Evolutionary conservation across 208 protist genomes (phyloP), one percentile per base, ranked within the genome.

Genomic region (Trypanosoma rangeli): DNA sequence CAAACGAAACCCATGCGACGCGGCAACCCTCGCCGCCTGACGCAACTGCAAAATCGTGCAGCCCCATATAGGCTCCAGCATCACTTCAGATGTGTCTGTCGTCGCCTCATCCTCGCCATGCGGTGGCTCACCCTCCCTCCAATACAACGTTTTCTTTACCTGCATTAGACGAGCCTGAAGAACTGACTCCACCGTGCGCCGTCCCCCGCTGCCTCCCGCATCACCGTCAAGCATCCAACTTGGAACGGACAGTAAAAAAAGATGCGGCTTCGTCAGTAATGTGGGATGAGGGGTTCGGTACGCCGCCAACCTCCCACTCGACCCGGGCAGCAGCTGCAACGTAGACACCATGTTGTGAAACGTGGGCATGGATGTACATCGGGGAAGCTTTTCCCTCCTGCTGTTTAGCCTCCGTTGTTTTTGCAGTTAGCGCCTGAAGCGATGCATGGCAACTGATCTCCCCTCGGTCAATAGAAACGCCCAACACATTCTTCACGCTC

Each of bases 181-280:
- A 39, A 76, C 39, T 0, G 26, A 26, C 63, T 76, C 70, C 53
- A 67, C 55, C 1, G 53, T 46, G 62, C 50, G n/a, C 20, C 44
- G 9, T 7, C 13, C 31, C 13, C 28, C 35, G 54, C 52, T 28
- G 48, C 31, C 26, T 28, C 60, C 46, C 5, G 20, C 44, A 3
- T 52, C 55, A 33, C 28, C 10, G 5, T 58, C n/a, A 56, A 73
- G 66, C 5, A 61, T 4, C 31, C 57, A 5, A 52, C 28, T 7
- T 13, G 68, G 68, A 26, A 73, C 59, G 9, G 37, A 24, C 16
- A 73, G 35, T 50, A 67, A 54, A 60, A 61, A 73, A 15, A 73
- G 9, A 12, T 58, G 28, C 28, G 57, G 58, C 10, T 60, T 64
- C 0, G 48, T 50, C 5, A 66, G 35, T n/a, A 66, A 53, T 13